phyloP scores from a whole-genome alignment of 1,284 basidiomycete genomes.

The Apiotrichum akiyoshidainum region DNA sequence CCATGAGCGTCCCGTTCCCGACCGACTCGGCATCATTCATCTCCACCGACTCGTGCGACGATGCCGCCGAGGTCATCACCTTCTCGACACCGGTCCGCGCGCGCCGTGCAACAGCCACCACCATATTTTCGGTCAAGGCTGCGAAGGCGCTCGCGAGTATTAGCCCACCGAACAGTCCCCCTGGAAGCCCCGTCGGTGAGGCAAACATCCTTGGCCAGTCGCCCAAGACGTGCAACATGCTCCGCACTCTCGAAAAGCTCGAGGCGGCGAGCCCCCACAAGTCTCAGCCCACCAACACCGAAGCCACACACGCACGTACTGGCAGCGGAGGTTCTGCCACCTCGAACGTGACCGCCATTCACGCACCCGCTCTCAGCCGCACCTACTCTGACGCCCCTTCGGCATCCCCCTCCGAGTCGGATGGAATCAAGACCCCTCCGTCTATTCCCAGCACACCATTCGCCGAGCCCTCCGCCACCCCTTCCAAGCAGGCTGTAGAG shows the following conservation, averaged over 20 bases:
- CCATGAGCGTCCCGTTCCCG: not conserved
- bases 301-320: not conserved
- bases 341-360: not conserved
- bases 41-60: conserved; percentile 4
- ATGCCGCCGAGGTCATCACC: conserved; percentile 5
- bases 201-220: not conserved
- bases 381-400: not conserved
- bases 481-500: too few relatives aligned
- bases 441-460: not conserved
- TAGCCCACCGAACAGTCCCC: not conserved
- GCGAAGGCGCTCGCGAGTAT: not conserved
- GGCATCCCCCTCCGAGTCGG: not conserved
- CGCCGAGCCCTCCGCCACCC: not conserved
- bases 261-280: not conserved
- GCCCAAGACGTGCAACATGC: not conserved
- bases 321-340: not conserved
- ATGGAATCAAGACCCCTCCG: not conserved
- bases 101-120: conserved; percentile 3
- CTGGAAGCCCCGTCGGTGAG: not conserved
- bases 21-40: not conserved
- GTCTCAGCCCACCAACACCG: too few relatives aligned
- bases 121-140: conserved; percentile 1
- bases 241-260: not conserved
- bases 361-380: conserved; percentile 1
- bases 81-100: conserved; percentile 6